Conservation (phyloP, 1,139 yeast species). For the Debaryomyces fabryi region DNA sequence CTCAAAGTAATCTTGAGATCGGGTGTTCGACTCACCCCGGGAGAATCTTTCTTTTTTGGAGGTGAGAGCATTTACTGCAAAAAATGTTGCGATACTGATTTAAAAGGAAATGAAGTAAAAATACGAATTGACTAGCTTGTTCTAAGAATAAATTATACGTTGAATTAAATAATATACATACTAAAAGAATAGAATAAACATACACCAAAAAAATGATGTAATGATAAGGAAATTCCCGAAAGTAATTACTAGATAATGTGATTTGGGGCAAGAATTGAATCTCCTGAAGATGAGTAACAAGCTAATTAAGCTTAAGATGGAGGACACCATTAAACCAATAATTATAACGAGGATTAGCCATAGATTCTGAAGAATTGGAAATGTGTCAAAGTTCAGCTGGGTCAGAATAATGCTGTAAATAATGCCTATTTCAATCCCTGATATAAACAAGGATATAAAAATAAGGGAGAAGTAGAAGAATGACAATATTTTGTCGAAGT, state of each 20-base stretch:
- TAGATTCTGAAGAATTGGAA: slow-evolving; percentile 34
- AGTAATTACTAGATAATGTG: slow-evolving; percentile 18
- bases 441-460: slow-evolving; percentile 38
- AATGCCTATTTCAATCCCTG: slow-evolving; percentile 50
- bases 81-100: not conserved
- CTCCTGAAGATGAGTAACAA: slow-evolving; percentile 35
- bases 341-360: slow-evolving; percentile 37
- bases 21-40: slow-evolving; percentile 86
- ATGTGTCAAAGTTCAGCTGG: slow-evolving; percentile 25
- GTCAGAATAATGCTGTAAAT: slow-evolving; percentile 36
- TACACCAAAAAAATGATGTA: slow-evolving; percentile 4
- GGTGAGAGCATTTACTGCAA: no score
- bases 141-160: not conserved
- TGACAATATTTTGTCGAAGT: slow-evolving; percentile 28
- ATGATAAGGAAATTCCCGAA: not conserved
- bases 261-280: slow-evolving; percentile 28
- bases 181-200: slow-evolving; percentile 3
- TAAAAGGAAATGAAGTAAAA: not conserved
- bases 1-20: slow-evolving; percentile 70
- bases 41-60: slow-evolving; percentile 48
- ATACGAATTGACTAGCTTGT: no score
- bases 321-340: slow-evolving; percentile 37
- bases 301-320: slow-evolving; percentile 37
- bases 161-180: not conserved
- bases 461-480: slow-evolving; percentile 42